Evolutionary conservation across 2,329 filamentous ascomycete species (phyloP).

Genomic region (Catunica adiposa): DNA sequence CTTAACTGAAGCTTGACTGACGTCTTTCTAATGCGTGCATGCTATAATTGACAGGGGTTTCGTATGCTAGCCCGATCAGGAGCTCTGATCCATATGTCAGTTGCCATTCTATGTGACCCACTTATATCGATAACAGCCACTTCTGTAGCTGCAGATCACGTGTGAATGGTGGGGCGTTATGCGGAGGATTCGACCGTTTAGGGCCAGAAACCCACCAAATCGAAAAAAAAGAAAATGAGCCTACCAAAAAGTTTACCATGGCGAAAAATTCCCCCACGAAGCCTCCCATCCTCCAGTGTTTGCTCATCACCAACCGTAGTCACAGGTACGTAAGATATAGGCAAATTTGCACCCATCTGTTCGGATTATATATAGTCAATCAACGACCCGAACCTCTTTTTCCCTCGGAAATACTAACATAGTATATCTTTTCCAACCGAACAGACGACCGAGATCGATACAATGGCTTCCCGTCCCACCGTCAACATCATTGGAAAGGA

Average conservation of each 20-base stretch:
- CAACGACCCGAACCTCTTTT: background rate
- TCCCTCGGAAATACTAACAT: constrained; percentile 9
- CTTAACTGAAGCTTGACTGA: background rate
- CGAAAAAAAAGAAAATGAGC: constrained; percentile 10
- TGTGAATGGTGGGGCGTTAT: constrained; percentile 1
- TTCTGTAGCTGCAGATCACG: constrained; percentile 1
- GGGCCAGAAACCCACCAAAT: constrained; percentile 15
- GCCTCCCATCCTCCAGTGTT: constrained; percentile 13
- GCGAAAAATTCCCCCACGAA: constrained; percentile 13
- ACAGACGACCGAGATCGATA: constrained; percentile 23
- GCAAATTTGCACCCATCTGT: background rate
- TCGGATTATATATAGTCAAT: constrained; percentile 1
- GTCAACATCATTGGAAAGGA: constrained; percentile 95
- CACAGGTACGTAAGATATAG: constrained; percentile 8
- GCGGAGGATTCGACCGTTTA: constrained; percentile 13
- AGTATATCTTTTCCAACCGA: constrained; percentile 18
- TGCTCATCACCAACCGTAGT: constrained; percentile 15
- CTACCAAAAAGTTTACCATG: constrained; percentile 13
- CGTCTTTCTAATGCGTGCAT: background rate
- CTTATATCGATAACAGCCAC: constrained; percentile 3
- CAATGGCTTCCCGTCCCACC: constrained; percentile 92
- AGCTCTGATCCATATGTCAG: background rate
- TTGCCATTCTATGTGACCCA: constrained; percentile 1
- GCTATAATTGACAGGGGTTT: constrained; percentile 1
- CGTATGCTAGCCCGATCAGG: background rate